phyloP scores from a whole-genome alignment of 495 filamentous ascomycete genomes.

The Hypoxylon fragiforme region DNA sequence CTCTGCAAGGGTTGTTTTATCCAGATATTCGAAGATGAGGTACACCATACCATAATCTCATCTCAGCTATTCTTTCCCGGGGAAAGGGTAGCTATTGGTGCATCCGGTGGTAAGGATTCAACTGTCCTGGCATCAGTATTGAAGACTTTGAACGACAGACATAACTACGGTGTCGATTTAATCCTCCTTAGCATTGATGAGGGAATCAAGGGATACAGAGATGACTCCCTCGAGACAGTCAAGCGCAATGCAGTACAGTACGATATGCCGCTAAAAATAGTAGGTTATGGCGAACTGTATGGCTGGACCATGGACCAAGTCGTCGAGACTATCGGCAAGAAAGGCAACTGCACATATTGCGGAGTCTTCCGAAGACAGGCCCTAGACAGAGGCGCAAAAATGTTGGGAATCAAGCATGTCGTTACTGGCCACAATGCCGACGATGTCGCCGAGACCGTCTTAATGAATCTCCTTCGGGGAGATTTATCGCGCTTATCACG shows the following conservation, averaged over 20 bases:
- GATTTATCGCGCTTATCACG: constrained; percentile 85
- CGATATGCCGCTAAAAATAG: constrained; percentile 83
- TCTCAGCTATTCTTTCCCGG: constrained; percentile 79
- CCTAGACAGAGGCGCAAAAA: constrained; percentile 86
- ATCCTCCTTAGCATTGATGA: constrained; percentile 92
- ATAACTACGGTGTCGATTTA: constrained; percentile 84
- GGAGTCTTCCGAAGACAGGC: constrained; percentile 95
- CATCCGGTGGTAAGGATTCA: constrained; percentile 96
- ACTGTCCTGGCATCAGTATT: constrained; percentile 93
- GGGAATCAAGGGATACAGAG: constrained; percentile 94
- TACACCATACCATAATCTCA: constrained; percentile 85
- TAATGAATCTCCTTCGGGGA: constrained; percentile 94
- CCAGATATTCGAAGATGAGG: constrained; percentile 83
- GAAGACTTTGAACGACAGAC: constrained; percentile 89
- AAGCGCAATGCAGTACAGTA: constrained; percentile 92
- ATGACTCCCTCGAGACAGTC: constrained; percentile 93
- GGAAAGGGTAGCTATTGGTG: constrained; percentile 90
- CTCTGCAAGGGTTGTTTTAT: constrained; percentile 91
- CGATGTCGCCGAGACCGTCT: constrained; percentile 95
- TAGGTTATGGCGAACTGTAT: constrained; percentile 92
- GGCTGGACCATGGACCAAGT: constrained; percentile 99
- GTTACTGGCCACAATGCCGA: constrained; percentile 98
- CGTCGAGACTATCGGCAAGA: constrained; percentile 92
- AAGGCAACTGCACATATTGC: constrained; percentile 98
- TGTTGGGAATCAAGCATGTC: constrained; percentile 86